Evolutionary conservation across 805 yeast species (phyloP), one percentile per base, ranked within the genome.

Genomic region (Lachancea thermotolerans): DNA sequence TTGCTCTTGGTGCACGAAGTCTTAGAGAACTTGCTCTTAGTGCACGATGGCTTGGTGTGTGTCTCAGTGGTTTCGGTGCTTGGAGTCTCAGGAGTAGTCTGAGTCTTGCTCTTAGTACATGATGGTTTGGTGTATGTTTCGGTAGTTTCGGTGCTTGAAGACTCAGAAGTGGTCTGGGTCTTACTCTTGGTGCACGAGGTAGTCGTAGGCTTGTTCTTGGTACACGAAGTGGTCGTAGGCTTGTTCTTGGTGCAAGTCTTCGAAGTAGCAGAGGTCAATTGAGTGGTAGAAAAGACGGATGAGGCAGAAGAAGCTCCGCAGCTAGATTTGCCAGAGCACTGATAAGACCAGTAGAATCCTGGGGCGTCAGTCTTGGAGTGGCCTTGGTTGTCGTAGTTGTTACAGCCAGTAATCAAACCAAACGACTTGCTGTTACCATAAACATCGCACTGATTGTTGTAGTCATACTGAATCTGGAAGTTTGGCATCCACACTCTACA

Each of bases 391-490:
- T 61, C 66, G 14, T 39, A 43, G 35, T 47, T 39, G 31, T 37
- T 47, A 46, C 67, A 64, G 17, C 57, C 57, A 29, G 57, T 50
- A 29, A 49, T 35, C 47, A 63, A 60, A 37, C 61, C 66, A 32
- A 52, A 54, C 21, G 45, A 33, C 12, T 48, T 44, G 11, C 44
- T 17, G 36, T 21, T 21, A 21, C 53, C 50, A 47, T 50, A 44
- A 29, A 51, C 59, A 11, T 34, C 45, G 10, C 60, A 64, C 27
- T 59, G 56, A 33, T 58, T 54, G 25, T 41, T 41, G 58, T 66
- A 64, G 15, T 63, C 64, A 37, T 51, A 62, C 35, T 64, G 66
- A 39, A 64, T 54, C 49, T 59, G 63, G 53, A 62, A 62, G 12
- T 51, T 30, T 6, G 60, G 59, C 46, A 57, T 51, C 51, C 62